A percentile compares a stretch with the other conserved stretches of the same genome.
Evolutionary conservation across 2,329 filamentous ascomycete genomes (phyloP).

Genomic region (Grosmannia clavigera): DNA sequence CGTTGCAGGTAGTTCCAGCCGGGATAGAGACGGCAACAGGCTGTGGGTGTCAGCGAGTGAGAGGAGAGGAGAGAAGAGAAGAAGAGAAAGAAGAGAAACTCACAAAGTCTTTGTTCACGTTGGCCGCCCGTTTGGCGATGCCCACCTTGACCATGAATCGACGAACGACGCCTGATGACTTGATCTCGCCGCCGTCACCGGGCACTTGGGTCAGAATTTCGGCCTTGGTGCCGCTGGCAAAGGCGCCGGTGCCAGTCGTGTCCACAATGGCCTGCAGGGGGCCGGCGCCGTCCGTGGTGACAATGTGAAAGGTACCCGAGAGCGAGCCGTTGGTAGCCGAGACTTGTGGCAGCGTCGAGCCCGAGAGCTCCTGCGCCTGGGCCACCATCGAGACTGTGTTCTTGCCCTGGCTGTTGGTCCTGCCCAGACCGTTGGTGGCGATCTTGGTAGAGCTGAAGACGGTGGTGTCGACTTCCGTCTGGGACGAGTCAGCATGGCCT

Average conservation of each 20-base stretch:
- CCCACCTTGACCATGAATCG: slow-evolving; percentile 9
- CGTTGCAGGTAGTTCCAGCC: slow-evolving; percentile 25
- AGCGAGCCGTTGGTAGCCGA: slow-evolving; percentile 20
- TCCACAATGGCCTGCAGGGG: slow-evolving; percentile 26
- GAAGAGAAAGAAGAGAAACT: background rate
- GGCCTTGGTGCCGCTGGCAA: slow-evolving; percentile 18
- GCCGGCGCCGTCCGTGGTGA: slow-evolving; percentile 29
- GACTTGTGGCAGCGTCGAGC: slow-evolving; percentile 26
- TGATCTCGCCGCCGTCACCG: slow-evolving; percentile 22
- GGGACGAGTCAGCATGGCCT: background rate
- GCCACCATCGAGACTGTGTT: slow-evolving; percentile 22
- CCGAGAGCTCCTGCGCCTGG: slow-evolving; percentile 23
- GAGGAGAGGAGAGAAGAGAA: background rate
- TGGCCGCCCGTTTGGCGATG: slow-evolving; percentile 15
- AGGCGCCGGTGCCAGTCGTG: slow-evolving; percentile 23
- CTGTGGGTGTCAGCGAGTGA: slow-evolving; percentile 17
- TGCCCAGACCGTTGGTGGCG: slow-evolving; percentile 25
- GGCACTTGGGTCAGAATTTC: slow-evolving; percentile 23
- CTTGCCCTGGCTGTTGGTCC: slow-evolving; percentile 22
- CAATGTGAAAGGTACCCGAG: slow-evolving; percentile 25
- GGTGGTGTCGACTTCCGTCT: slow-evolving; percentile 32
- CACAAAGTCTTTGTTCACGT: slow-evolving; percentile 16
- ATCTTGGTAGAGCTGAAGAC: slow-evolving; percentile 25
- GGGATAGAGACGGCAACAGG: slow-evolving; percentile 24
- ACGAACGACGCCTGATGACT: background rate